These are phyloP conservation scores for Pleurotus sapidus DNA, from an alignment of 768 basidiomycete species.

Conservation along the genomic window DNA sequence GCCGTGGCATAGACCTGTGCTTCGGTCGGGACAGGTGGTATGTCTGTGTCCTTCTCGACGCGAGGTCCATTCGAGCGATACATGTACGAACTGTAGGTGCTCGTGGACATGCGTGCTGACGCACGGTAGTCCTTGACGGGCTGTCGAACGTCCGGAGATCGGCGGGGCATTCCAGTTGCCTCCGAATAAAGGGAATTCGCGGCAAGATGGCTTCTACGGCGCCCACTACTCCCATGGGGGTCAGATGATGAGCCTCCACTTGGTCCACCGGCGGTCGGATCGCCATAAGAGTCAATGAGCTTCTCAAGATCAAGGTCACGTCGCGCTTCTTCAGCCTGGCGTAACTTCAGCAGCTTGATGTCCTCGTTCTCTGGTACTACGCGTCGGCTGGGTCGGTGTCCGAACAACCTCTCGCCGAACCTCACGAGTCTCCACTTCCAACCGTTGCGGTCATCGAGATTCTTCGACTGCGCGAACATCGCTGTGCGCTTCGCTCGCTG, in stretches of 20 bases:
- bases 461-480: slow-evolving; percentile 59
- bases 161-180: slow-evolving; percentile 59
- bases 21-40: slow-evolving; percentile 38
- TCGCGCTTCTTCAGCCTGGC: slow-evolving; percentile 48
- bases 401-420: slow-evolving; percentile 59
- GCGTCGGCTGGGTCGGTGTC: slow-evolving; percentile 28
- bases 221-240: slow-evolving; percentile 31
- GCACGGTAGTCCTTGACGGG: slow-evolving; percentile 47
- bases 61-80: slow-evolving; percentile 1
- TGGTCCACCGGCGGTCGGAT: slow-evolving; percentile 36
- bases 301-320: slow-evolving; percentile 50
- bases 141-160: slow-evolving; percentile 69
- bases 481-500: slow-evolving; percentile 66
- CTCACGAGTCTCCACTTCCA: slow-evolving; percentile 59
- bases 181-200: slow-evolving; percentile 65
- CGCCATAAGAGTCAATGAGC: slow-evolving; percentile 46
- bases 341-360: slow-evolving; percentile 47
- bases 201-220: slow-evolving; percentile 28
- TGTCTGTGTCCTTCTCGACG: slow-evolving; percentile 11
- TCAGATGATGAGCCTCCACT: slow-evolving; percentile 39
- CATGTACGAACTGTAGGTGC: slow-evolving; percentile 36
- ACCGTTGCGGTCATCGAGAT: slow-evolving; percentile 39
- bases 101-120: slow-evolving; percentile 44
- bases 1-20: slow-evolving; percentile 60
- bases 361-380: slow-evolving; percentile 34